Base-by-base conservation (phyloP, 2,329 filamentous ascomycete species). In the Hortaea werneckii region DNA sequence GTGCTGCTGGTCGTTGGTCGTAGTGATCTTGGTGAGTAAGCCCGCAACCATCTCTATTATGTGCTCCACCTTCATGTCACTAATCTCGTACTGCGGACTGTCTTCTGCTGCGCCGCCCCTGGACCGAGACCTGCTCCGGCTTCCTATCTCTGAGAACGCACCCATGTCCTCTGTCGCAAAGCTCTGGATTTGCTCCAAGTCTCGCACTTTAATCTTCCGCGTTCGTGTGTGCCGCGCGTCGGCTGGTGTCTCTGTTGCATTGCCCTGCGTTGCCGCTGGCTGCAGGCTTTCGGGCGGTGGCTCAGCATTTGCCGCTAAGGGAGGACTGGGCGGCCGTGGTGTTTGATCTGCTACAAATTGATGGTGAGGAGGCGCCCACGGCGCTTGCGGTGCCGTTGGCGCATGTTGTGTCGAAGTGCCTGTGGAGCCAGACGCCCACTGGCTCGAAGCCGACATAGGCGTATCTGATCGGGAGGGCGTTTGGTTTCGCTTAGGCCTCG, bases 1-100 rank as follows among this genome's bases (percentile, higher is more conserved):
- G 66, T 96, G 90, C 64, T 96, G 89, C 43, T 83, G 72, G 63
- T 98, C 92, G 63, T 98, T 98, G 47, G 90, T 95, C 3, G 87
- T 87, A 5, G 92, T 96, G 58, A 98, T 98, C 66, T 96, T 96
- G 46, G 90, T 95, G 51, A 98, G 73, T 26, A 98, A 76, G 5
- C 89, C 92, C 4, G 92, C 92, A 4, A 98, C 92, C 92, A 98
- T 96, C 67, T 96, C 90, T 62, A 98, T 98, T 56, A 98, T 87
- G 62, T 98, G 90, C 54, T 84, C 81, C 45, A 96, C 94, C 43
- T 92, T 92, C 90, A 98, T 96, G 44, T 80, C 85, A 68, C 89
- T 95, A 58, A 98, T 95, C 66, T 96, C 92, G 64, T 95, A 98
- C 62, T 82, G 78, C 45, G 76, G 74, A 2, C 71, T 69, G 49